phyloP scores from a whole-genome alignment of 176 grass and related monocot species.

The Triticum urartu region DNA sequence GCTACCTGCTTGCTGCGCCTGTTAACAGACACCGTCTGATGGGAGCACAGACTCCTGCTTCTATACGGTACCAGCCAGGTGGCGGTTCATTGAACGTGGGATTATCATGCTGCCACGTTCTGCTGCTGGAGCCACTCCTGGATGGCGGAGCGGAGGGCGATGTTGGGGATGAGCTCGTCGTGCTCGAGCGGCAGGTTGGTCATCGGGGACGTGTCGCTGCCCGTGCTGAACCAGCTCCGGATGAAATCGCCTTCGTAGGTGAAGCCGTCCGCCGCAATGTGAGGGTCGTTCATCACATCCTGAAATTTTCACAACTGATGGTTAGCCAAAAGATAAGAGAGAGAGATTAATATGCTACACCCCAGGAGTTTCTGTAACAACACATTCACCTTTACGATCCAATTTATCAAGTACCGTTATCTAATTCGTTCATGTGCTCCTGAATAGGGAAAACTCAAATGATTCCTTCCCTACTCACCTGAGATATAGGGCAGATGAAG shows the following conservation, averaged over 20 bases:
- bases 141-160: constrained; percentile 38
- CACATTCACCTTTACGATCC: background rate
- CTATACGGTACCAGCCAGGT: background rate
- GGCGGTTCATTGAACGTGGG: background rate
- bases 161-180: constrained; percentile 33
- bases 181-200: constrained; percentile 35
- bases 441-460: background rate
- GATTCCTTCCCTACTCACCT: constrained; percentile 4
- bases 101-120: background rate
- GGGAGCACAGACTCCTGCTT: background rate
- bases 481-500: constrained; percentile 46
- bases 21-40: background rate
- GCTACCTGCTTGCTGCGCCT: background rate
- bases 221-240: constrained; percentile 25
- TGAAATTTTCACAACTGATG: background rate
- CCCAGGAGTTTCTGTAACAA: background rate
- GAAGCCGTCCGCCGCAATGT: constrained; percentile 41
- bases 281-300: constrained; percentile 48
- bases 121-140: constrained; percentile 45
- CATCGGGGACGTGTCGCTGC: constrained; percentile 37
- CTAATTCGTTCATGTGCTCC: background rate
- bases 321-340: background rate
- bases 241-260: constrained; percentile 42
- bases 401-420: background rate
- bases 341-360: background rate